phyloP scores from a whole-genome alignment of 805 yeast genomes.

The Diddensiella transvaalensis region DNA sequence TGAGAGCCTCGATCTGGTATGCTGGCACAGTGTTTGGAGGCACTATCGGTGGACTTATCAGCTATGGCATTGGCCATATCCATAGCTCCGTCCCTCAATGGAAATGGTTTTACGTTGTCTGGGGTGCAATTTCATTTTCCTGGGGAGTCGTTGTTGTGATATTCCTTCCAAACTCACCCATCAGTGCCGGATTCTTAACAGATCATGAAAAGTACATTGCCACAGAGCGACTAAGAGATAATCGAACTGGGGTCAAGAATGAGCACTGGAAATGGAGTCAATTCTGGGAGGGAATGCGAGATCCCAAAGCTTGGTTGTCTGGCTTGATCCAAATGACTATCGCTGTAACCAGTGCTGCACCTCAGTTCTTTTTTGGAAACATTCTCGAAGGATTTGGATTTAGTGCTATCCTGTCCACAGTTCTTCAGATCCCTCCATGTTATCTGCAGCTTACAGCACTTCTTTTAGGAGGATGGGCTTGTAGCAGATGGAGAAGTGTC shows the following conservation, averaged over 20 bases:
- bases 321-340: not conserved
- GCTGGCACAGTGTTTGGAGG: slow-evolving; percentile 42
- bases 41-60: slow-evolving; percentile 46
- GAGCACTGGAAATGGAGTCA: slow-evolving; percentile 41
- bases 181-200: slow-evolving; percentile 20
- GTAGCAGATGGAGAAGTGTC: not conserved
- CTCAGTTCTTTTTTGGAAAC: not conserved
- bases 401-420: not conserved
- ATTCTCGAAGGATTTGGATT: not conserved
- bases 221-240: slow-evolving; percentile 23
- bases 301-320: slow-evolving; percentile 37
- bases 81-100: slow-evolving; percentile 30
- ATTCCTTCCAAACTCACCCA: slow-evolving; percentile 19
- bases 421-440: not conserved
- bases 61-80: slow-evolving; percentile 42
- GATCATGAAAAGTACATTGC: slow-evolving; percentile 25
- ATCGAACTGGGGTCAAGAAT: slow-evolving; percentile 45
- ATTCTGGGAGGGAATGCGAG: slow-evolving; percentile 42
- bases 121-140: slow-evolving; percentile 52
- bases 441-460: not conserved
- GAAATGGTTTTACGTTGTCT: slow-evolving; percentile 55
- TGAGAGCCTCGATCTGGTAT: slow-evolving; percentile 41
- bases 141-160: slow-evolving; percentile 25
- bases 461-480: not conserved
- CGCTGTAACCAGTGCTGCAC: not conserved